A percentile compares a stretch with the other conserved stretches of the same genome.
phyloP scores from a whole-genome alignment of 2,329 filamentous ascomycete genomes.

The Penicillium sp. region DNA sequence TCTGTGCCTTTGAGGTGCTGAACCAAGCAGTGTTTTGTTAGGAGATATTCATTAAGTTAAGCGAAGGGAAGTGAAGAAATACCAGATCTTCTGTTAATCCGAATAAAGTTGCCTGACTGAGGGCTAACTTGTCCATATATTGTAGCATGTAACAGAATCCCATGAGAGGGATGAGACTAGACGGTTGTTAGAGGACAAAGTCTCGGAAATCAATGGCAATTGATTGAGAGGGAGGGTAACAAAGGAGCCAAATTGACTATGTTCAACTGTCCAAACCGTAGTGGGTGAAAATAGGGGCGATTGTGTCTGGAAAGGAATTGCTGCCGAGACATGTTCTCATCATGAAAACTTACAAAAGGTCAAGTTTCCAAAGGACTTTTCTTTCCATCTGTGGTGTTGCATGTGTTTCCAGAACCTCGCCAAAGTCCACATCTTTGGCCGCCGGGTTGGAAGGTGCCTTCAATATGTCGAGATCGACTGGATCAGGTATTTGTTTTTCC shows the following conservation, averaged over 20 bases:
- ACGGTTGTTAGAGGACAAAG: background rate
- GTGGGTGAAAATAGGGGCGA: too few relatives aligned
- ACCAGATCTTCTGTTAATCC: slow-evolving; percentile 25
- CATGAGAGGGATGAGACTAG: slow-evolving; percentile 18
- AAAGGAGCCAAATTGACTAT: background rate
- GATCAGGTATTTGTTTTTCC: slow-evolving; percentile 16
- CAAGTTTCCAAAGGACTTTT: slow-evolving; percentile 29
- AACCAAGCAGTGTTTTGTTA: background rate
- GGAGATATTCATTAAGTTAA: background rate
- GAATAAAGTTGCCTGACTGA: slow-evolving; percentile 28
- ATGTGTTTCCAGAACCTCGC: slow-evolving; percentile 25
- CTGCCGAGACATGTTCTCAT: background rate
- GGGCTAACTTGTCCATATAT: slow-evolving; percentile 30
- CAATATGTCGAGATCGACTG: slow-evolving; percentile 19
- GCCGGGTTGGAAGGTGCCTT: slow-evolving; percentile 10
- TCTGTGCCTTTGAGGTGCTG: slow-evolving; percentile 28
- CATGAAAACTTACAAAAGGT: slow-evolving; percentile 26
- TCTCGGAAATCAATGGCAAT: background rate
- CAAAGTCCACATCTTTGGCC: slow-evolving; percentile 28
- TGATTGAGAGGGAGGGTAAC: background rate
- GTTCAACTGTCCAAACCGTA: too few relatives aligned
- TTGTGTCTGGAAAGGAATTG: too few relatives aligned
- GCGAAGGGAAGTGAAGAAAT: background rate
- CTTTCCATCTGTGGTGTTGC: slow-evolving; percentile 25
- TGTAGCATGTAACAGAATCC: slow-evolving; percentile 31